These are phyloP conservation scores for Syzygium jambos DNA, from an alignment of 345 rosid species.

Conservation along the genomic window DNA sequence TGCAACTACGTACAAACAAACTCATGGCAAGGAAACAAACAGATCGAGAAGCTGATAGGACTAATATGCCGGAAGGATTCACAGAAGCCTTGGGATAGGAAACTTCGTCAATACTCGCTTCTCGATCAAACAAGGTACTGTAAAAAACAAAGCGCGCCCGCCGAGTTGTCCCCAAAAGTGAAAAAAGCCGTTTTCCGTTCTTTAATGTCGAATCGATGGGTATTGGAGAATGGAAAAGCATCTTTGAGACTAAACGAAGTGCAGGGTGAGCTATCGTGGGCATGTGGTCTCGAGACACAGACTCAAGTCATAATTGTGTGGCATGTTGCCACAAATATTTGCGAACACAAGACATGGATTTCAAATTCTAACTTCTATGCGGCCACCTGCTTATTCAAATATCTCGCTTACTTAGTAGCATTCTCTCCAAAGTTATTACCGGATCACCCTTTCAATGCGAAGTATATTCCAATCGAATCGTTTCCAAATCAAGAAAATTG, in stretches of 20 bases:
- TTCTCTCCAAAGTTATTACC: neutral
- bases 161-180: too few species aligned
- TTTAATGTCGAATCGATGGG: too few species aligned
- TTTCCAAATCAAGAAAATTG: neutral
- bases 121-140: neutral
- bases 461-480: neutral
- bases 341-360: neutral
- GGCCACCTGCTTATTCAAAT: neutral
- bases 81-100: neutral
- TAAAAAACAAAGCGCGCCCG: too few species aligned
- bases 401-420: neutral
- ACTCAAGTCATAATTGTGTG: too few species aligned
- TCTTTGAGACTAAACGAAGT: too few species aligned
- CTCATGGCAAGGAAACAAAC: neutral
- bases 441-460: neutral
- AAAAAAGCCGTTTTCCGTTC: too few species aligned
- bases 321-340: neutral
- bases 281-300: too few species aligned
- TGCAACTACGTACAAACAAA: neutral
- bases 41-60: neutral
- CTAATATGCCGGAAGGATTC: neutral
- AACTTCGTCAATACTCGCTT: neutral
- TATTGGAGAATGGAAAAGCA: too few species aligned
- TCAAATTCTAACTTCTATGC: neutral
- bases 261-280: too few species aligned